Conservation (phyloP, 108 stramenopile species). For the Nannochloropsis salina region DNA sequence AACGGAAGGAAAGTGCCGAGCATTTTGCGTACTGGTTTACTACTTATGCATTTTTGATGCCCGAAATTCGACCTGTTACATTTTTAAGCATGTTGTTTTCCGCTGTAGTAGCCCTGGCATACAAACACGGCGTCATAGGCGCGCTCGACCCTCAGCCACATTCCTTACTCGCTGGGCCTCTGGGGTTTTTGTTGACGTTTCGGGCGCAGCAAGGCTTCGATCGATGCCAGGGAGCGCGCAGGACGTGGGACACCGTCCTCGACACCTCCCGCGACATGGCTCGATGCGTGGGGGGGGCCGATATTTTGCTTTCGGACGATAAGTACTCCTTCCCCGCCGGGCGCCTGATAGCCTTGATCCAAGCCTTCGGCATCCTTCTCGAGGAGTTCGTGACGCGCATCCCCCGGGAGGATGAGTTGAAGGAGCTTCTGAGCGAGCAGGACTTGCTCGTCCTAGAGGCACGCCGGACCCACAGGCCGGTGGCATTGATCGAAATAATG, state of each 20-base stretch:
- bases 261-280: slow-evolving; percentile 17
- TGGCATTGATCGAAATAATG: neutral
- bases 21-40: neutral
- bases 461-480: neutral
- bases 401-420: neutral
- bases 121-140: neutral
- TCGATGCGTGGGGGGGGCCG: neutral
- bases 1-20: neutral
- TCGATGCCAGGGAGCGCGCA: neutral
- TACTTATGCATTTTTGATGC: neutral
- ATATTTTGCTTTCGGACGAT: neutral
- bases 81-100: neutral
- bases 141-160: neutral
- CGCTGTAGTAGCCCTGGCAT: neutral
- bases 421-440: neutral
- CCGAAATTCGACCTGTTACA: neutral
- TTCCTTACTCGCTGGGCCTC: neutral
- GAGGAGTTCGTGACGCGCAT: slow-evolving; percentile 14
- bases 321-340: neutral
- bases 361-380: neutral
- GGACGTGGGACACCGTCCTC: neutral
- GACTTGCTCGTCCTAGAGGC: neutral
- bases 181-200: neutral
- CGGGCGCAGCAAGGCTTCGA: neutral
- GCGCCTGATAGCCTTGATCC: slow-evolving; percentile 15